Evolutionary conservation across 2,329 filamentous ascomycete species (phyloP).

Genomic region (Clonostachys byssicola): DNA sequence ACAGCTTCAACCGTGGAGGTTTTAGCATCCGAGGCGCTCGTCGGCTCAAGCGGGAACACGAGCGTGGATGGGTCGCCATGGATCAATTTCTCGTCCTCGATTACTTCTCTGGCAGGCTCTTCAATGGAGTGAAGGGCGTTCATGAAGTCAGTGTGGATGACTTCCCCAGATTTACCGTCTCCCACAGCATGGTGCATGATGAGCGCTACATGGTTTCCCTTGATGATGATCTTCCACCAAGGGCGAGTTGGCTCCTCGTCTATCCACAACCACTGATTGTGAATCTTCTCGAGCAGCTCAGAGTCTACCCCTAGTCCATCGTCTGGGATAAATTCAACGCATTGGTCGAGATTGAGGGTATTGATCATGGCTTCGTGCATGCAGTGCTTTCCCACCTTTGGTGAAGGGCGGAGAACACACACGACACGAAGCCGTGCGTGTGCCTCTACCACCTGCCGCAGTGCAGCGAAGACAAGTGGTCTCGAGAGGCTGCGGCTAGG

Average conservation of each 20-base stretch:
- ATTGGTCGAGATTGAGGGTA: neutral
- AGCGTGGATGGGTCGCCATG: neutral
- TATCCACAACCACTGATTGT: neutral
- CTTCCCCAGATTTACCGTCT: neutral
- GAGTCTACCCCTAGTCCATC: neutral
- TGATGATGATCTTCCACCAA: neutral
- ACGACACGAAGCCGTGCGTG: slow-evolving; percentile 10
- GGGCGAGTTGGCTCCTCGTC: neutral
- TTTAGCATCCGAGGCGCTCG: too few relatives aligned
- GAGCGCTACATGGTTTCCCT: neutral
- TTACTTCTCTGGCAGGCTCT: neutral
- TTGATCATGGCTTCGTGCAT: neutral
- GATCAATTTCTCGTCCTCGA: neutral
- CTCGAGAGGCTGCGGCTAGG: neutral
- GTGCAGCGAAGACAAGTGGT: slow-evolving; percentile 5
- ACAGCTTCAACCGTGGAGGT: too few relatives aligned
- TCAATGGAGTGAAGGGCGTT: neutral
- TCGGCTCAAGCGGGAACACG: too few relatives aligned
- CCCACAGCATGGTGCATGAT: neutral
- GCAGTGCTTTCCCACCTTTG: slow-evolving; percentile 1
- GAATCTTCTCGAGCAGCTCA: neutral
- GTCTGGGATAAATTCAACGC: neutral
- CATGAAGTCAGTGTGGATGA: neutral
- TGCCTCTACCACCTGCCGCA: slow-evolving; percentile 7
- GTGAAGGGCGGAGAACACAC: slow-evolving; percentile 3